These are phyloP conservation scores for Triadica sebifera DNA, from an alignment of 345 rosid species.

Conservation along the genomic window DNA sequence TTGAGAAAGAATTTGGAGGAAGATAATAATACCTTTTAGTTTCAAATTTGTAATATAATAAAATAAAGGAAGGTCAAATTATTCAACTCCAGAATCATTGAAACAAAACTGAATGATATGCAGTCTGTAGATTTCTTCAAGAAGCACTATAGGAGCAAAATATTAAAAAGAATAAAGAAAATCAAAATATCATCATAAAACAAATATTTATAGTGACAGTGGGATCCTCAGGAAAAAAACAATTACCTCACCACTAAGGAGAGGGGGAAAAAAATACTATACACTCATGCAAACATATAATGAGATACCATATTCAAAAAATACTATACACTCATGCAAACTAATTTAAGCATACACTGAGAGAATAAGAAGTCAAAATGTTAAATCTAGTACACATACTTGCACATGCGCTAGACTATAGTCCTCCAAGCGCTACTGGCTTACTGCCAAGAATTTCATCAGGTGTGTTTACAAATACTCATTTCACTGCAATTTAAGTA, in stretches of 20 bases:
- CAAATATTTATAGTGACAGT: not conserved
- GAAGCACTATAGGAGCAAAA: not conserved
- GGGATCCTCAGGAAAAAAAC: not conserved
- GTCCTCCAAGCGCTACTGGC: not conserved
- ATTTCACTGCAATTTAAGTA: not conserved
- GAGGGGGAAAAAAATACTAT: too few relatives aligned
- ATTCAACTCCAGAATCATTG: not conserved
- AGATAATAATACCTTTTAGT: not conserved
- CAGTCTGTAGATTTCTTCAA: conserved; percentile 7
- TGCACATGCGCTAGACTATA: not conserved
- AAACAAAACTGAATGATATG: not conserved
- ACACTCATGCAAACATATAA: too few relatives aligned
- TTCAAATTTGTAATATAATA: not conserved
- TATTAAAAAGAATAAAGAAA: not conserved
- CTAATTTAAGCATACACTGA: not conserved
- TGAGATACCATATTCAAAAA: not conserved
- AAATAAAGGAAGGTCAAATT: not conserved
- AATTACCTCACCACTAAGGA: too few relatives aligned
- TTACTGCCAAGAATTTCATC: not conserved
- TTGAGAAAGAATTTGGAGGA: not conserved
- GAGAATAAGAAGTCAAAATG: not conserved
- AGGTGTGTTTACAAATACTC: not conserved
- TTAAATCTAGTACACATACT: not conserved
- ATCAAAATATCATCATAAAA: not conserved
- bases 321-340: not conserved